Percentiles rank a stretch among this genome's conserved stretches.
phyloP scores from a whole-genome alignment of 2,329 filamentous ascomycete genomes.

The Arthrobotrys entomopaga region DNA sequence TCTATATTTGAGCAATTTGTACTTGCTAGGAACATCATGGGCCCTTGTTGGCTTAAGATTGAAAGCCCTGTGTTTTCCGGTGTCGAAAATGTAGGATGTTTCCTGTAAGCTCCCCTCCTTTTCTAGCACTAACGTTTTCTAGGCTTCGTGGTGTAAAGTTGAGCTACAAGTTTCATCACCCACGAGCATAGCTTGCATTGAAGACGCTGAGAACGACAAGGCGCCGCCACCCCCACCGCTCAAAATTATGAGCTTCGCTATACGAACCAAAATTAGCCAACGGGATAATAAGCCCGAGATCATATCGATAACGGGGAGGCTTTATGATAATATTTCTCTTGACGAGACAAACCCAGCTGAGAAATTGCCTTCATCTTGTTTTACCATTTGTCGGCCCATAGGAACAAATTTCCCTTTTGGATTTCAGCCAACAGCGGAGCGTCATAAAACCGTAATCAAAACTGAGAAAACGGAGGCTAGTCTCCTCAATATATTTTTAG shows the following conservation, averaged over 20 bases:
- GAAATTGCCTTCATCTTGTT: constrained; percentile 86
- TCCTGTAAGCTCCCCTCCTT: not conserved
- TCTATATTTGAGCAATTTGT: constrained; percentile 98
- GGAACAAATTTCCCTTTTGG: constrained; percentile 81
- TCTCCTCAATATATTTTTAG: constrained; percentile 86
- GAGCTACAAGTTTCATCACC: constrained; percentile 85
- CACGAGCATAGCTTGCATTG: constrained; percentile 76
- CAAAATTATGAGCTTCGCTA: constrained; percentile 92
- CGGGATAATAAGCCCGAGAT: constrained; percentile 98
- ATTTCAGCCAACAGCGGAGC: constrained; percentile 80
- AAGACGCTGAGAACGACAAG: constrained; percentile 82
- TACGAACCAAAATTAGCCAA: constrained; percentile 87
- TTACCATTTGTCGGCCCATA: constrained; percentile 87
- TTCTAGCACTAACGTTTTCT: not conserved
- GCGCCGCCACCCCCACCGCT: constrained; percentile 86
- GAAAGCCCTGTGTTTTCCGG: constrained; percentile 82
- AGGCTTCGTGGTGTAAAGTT: constrained; percentile 92
- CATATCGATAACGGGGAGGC: constrained; percentile 85
- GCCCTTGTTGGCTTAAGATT: constrained; percentile 95
- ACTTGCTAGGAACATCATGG: constrained; percentile 98
- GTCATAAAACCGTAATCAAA: constrained; percentile 80
- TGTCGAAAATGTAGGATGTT: constrained; percentile 73
- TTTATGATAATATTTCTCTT: constrained; percentile 90
- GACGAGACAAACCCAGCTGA: constrained; percentile 85
- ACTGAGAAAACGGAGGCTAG: constrained; percentile 85